Evolutionary conservation across 192 early-diverging fungal species (phyloP).

Genomic region (Coemansia sp.): DNA sequence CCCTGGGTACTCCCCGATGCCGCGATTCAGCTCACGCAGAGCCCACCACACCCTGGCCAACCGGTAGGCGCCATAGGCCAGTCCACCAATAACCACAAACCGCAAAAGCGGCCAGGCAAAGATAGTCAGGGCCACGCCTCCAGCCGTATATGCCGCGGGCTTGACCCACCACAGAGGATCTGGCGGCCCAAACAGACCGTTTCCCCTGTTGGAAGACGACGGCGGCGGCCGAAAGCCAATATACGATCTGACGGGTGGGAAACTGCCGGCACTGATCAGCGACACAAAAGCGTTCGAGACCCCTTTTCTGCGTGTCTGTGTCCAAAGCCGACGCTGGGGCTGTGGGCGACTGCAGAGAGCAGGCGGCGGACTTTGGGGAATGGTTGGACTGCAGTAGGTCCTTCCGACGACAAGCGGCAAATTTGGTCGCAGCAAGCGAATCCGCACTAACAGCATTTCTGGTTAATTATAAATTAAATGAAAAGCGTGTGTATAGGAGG

Average conservation of each 20-base stretch:
- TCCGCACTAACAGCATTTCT: background rate
- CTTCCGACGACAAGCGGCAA: background rate
- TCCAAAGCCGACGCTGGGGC: background rate
- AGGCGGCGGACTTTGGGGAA: background rate
- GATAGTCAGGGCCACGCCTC: conserved; percentile 25
- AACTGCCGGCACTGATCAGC: background rate
- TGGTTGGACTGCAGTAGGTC: background rate
- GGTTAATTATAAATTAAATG: background rate
- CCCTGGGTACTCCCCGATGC: background rate
- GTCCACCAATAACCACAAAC: conserved; percentile 34
- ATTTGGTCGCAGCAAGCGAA: background rate
- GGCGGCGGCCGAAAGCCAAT: conserved; percentile 1
- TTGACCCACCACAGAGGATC: conserved; percentile 14
- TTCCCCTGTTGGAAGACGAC: background rate
- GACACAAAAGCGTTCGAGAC: background rate
- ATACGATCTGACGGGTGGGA: background rate
- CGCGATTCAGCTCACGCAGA: conserved; percentile 1
- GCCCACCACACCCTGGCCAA: conserved; percentile 9
- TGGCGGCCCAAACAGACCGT: background rate
- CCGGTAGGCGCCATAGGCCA: conserved; percentile 35
- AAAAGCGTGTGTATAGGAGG: background rate
- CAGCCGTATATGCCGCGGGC: conserved; percentile 31
- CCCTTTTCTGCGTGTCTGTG: background rate
- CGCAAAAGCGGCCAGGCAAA: conserved; percentile 45
- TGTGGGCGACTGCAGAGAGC: background rate